Evolutionary conservation across 164 flowering plant species (phyloP), one percentile per base, ranked within the genome.

Genomic region (Echeveria elegans): DNA sequence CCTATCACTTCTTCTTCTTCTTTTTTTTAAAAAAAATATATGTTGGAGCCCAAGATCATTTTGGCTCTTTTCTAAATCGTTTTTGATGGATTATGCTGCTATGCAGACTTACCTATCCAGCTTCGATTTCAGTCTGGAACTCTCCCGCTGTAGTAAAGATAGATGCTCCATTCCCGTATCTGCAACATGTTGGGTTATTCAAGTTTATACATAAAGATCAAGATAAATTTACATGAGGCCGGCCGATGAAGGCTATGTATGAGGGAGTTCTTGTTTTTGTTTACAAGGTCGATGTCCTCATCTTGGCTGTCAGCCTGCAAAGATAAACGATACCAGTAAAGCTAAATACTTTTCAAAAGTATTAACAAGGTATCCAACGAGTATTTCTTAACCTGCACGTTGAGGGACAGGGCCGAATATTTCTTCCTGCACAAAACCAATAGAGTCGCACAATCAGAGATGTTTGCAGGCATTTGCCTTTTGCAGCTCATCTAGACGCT

Each of bases 141-240:
- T 83, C 83, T 66, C 90, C 81, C 30, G 90, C 90, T 52, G 86
- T 68, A 19, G 90, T 83, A 65, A 86, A 86, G 63, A 86, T 80
- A 24, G 88, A 77, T 63, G 88, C 90, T 53, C 90, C 88, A 68
- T 84, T 84, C 2, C 91, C 91, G 68, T 86, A 86, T 70, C 91
- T 86, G 72, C 23, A n/a, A 16, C 47, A 66, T 30, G 68, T 32
- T n/a, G n/a, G n/a, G n/a, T 7, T 38, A 2, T n/a, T n/a, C n/a
- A n/a, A 12, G 48, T 6, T 5, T 4, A 8, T 15, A 56, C 15
- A 28, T 18, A 28, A 12, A n/a, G 8, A n/a, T n/a, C n/a, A 0
- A 4, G 40, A 37, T 15, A 50, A 1, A 34, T 52, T n/a, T n/a
- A n/a, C 32, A 21, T 47, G 34, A 28, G n/a, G n/a, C n/a, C n/a